Evolutionary conservation across 1,284 basidiomycete genomes (phyloP), one percentile per base, ranked within the genome.

Genomic region (Rhodotorula sp.): DNA sequence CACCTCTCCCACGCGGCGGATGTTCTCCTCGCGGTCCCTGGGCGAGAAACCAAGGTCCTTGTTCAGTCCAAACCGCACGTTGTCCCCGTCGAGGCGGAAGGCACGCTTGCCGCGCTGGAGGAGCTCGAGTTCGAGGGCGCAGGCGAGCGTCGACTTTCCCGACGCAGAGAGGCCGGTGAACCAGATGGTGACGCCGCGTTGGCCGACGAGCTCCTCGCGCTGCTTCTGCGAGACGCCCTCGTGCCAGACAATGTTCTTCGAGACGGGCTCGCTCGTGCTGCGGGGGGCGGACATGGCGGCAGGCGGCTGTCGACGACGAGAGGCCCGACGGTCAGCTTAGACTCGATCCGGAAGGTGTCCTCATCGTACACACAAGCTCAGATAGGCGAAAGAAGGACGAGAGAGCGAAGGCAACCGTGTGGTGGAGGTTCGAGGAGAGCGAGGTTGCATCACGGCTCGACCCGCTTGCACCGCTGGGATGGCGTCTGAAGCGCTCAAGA

Each of bases 11-110:
- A 99, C 97, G 65, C 95, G 86, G 64, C 95, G 88, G 79, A 99
- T 98, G 82, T 99, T 99, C 83, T 99, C 95, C 75, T 93, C 91
- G 65, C 95, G 87, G 61, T 94, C 94, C 78, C 88, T 89, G 78
- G 94, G 94, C 77, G 94, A 91, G 79, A 99, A 99, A 1, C 95
- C 94, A 59, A 99, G 88, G 79, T 99, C 95, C 83, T 92, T 98
- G 86, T 99, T 99, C 59, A 99, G 84, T 15, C 96, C 96, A 78
- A 97, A 95, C 67, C 95, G 88, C 71, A 99, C 85, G 81, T 99
- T 99, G 83, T 99, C 95, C 7, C 95, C 95, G 79, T 99, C 95
- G 31, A 99, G 85, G 53, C 95, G 88, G 83, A 96, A 99, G 53
- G 89, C 84, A 77, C 92, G 92, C 77, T 90, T 91, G 71, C 87